These are phyloP conservation scores for Aspergillus sp. DNA, from an alignment of 2,329 filamentous ascomycete species.

Conservation along the genomic window DNA sequence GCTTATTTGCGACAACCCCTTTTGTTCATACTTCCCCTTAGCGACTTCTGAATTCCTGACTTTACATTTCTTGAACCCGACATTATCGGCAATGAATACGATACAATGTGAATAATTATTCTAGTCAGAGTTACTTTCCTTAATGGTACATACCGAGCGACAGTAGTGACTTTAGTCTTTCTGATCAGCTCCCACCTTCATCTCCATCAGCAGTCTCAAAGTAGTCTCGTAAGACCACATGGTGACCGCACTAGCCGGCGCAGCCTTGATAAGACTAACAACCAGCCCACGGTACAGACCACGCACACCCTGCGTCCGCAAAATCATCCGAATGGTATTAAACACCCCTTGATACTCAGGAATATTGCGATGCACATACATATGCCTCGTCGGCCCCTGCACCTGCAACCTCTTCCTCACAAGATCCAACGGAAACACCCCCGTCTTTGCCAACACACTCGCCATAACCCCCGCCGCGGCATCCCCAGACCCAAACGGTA, in stretches of 20 bases:
- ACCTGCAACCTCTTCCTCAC: conserved; percentile 91
- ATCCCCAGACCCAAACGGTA: conserved; percentile 72
- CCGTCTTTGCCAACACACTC: conserved; percentile 76
- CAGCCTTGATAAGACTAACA: conserved; percentile 86
- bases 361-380: conserved; percentile 81
- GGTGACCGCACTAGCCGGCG: conserved; percentile 84
- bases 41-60: conserved; percentile 6
- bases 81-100: not conserved
- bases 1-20: conserved; percentile 19
- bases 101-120: conserved; percentile 6
- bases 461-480: conserved; percentile 75
- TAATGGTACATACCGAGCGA: too few species aligned
- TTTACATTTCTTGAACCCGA: not conserved
- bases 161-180: not conserved
- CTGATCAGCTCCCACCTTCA: conserved; percentile 15
- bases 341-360: conserved; percentile 70
- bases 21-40: conserved; percentile 13
- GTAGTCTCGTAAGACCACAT: conserved; percentile 90
- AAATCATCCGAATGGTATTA: conserved; percentile 60
- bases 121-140: not conserved
- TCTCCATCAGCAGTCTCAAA: conserved; percentile 52
- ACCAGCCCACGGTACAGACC: conserved; percentile 83
- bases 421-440: conserved; percentile 86
- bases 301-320: conserved; percentile 64
- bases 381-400: conserved; percentile 74